phyloP scores from a whole-genome alignment of 306 rosid species.

The Cicer yamashitae region DNA sequence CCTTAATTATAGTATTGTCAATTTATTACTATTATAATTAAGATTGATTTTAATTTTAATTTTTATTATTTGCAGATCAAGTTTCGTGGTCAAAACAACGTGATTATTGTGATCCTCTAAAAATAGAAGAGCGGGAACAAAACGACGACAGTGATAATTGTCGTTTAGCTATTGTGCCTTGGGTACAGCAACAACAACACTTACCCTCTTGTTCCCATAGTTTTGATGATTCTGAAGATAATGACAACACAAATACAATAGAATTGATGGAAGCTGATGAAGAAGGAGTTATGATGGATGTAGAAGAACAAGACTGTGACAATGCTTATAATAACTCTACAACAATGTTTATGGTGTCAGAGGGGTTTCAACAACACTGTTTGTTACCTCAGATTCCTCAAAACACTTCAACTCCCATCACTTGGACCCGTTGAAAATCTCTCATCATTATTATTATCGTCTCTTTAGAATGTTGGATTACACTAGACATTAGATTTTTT shows the following conservation, averaged over 20 bases:
- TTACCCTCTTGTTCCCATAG: slow-evolving; percentile 1
- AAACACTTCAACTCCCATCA: slow-evolving; percentile 66
- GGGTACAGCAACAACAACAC: slow-evolving; percentile 46
- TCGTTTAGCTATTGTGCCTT: slow-evolving; percentile 71
- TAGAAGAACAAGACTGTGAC: slow-evolving; percentile 52
- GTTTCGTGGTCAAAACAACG: slow-evolving; percentile 40
- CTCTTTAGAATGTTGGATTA: neutral
- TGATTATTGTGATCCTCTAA: neutral
- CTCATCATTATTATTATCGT: neutral
- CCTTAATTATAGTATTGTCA: neutral
- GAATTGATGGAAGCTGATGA: slow-evolving; percentile 66
- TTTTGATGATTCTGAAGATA: slow-evolving; percentile 19
- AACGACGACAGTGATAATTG: neutral
- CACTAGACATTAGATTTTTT: slow-evolving; percentile 1
- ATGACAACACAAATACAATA: neutral
- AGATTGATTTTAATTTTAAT: neutral
- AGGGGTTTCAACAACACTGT: slow-evolving; percentile 73
- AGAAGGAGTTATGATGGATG: slow-evolving; percentile 57
- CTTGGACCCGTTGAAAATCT: slow-evolving; percentile 64
- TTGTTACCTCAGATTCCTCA: slow-evolving; percentile 74
- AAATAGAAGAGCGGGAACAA: neutral
- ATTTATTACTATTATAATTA: neutral
- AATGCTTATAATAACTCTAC: too few species aligned
- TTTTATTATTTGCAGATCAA: slow-evolving; percentile 50
- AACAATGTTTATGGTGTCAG: neutral